Conservation (phyloP, 805 yeast species). For the Aciculoconidium aculeatum region DNA sequence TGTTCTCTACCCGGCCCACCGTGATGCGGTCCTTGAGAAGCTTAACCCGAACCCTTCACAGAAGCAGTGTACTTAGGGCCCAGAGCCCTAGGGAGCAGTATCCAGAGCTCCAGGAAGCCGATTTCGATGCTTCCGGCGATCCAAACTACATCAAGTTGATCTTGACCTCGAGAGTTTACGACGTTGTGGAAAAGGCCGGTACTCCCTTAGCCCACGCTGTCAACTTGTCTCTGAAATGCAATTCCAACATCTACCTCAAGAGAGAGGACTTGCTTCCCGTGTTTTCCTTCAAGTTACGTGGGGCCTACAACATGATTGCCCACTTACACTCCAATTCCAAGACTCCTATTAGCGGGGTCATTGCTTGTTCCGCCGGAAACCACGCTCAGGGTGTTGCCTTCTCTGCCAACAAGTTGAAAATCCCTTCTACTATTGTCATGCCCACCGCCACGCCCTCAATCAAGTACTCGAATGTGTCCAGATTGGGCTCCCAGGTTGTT, state of each 20-base stretch:
- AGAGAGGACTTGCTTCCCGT: slow-evolving; percentile 94
- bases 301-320: slow-evolving; percentile 97
- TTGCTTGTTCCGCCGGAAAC: slow-evolving; percentile 98
- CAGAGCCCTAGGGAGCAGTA: no score
- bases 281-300: slow-evolving; percentile 92
- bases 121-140: slow-evolving; percentile 53
- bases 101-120: slow-evolving; percentile 46
- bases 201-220: slow-evolving; percentile 78
- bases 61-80: no score
- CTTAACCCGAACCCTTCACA: no score
- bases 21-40: no score
- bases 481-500: slow-evolving; percentile 93
- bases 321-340: slow-evolving; percentile 57
- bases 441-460: slow-evolving; percentile 96
- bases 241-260: slow-evolving; percentile 71
- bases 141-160: slow-evolving; percentile 95
- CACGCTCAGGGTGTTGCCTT: slow-evolving; percentile 99
- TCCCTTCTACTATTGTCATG: slow-evolving; percentile 97
- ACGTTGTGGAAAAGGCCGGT: slow-evolving; percentile 72
- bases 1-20: no score
- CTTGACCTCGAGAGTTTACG: slow-evolving; percentile 89
- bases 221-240: slow-evolving; percentile 66
- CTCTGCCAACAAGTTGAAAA: slow-evolving; percentile 76
- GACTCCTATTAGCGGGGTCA: slow-evolving; percentile 74
- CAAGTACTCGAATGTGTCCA: slow-evolving; percentile 83